These are phyloP conservation scores for Biscogniauxia sp. DNA, from an alignment of 2,329 filamentous ascomycete genomes.

Conservation along the genomic window DNA sequence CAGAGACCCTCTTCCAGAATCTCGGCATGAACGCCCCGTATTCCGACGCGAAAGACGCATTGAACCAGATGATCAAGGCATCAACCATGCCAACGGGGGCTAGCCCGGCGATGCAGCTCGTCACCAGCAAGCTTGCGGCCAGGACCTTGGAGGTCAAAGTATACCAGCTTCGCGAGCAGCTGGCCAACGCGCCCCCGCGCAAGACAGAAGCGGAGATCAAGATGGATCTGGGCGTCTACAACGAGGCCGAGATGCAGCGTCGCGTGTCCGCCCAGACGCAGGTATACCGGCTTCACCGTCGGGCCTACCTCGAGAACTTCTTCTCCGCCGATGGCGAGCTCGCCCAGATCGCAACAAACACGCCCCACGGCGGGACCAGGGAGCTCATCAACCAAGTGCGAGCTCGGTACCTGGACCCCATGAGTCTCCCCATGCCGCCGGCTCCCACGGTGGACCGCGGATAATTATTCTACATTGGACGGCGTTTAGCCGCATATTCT, in stretches of 20 bases:
- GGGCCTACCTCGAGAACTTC: conserved; percentile 12
- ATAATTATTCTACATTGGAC: background rate
- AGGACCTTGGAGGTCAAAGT: background rate
- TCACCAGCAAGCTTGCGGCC: background rate
- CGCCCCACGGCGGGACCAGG: background rate
- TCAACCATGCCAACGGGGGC: background rate
- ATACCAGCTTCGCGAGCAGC: background rate
- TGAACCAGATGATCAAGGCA: background rate
- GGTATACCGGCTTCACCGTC: conserved; percentile 18
- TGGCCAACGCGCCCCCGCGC: conserved; percentile 2
- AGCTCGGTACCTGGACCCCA: background rate
- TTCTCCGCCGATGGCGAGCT: conserved; percentile 9
- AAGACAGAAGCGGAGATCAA: conserved; percentile 11
- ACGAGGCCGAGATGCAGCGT: conserved; percentile 16
- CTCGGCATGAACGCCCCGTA: background rate
- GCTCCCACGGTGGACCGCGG: background rate
- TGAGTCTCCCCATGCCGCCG: conserved; percentile 2
- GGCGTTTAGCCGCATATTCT: background rate
- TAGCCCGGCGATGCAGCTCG: background rate
- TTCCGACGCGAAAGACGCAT: background rate
- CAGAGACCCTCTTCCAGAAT: conserved; percentile 1
- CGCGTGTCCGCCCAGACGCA: conserved; percentile 14
- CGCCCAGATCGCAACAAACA: conserved; percentile 6
- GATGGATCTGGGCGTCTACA: conserved; percentile 1
- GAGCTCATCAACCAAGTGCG: background rate